Evolutionary conservation across 2,329 filamentous ascomycete species (phyloP).

Genomic region (Amauroascus verrucosus): DNA sequence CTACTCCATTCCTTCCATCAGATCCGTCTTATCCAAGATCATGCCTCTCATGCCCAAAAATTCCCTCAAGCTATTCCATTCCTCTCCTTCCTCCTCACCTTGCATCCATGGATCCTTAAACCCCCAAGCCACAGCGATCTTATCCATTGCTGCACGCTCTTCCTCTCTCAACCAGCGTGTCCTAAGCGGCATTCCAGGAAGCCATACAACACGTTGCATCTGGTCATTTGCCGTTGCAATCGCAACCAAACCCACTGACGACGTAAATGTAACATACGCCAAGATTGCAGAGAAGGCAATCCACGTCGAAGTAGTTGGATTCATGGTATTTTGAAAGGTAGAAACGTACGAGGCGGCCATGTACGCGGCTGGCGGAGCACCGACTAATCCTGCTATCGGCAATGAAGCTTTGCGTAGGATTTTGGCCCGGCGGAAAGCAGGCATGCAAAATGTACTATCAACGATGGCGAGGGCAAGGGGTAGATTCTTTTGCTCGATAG

Average conservation of each 20-base stretch:
- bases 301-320: constrained; percentile 60
- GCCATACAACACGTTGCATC: constrained; percentile 89
- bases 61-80: constrained; percentile 79
- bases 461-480: constrained; percentile 69
- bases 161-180: constrained; percentile 83
- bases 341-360: constrained; percentile 58
- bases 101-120: constrained; percentile 70
- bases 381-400: constrained; percentile 31
- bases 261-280: constrained; percentile 72
- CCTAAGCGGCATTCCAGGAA: constrained; percentile 65
- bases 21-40: constrained; percentile 76
- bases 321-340: constrained; percentile 63
- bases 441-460: constrained; percentile 45
- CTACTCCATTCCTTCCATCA: constrained; percentile 85
- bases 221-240: constrained; percentile 85
- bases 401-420: constrained; percentile 35
- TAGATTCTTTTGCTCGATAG: constrained; percentile 69
- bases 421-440: constrained; percentile 36
- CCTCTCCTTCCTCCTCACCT: constrained; percentile 81
- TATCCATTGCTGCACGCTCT: constrained; percentile 77
- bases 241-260: constrained; percentile 71
- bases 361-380: constrained; percentile 43
- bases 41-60: constrained; percentile 75
- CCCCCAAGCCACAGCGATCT: constrained; percentile 79
- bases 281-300: constrained; percentile 71